Base-by-base conservation (phyloP, 1,139 yeast genomes). In the Suzukiozyma palmioleophila region DNA sequence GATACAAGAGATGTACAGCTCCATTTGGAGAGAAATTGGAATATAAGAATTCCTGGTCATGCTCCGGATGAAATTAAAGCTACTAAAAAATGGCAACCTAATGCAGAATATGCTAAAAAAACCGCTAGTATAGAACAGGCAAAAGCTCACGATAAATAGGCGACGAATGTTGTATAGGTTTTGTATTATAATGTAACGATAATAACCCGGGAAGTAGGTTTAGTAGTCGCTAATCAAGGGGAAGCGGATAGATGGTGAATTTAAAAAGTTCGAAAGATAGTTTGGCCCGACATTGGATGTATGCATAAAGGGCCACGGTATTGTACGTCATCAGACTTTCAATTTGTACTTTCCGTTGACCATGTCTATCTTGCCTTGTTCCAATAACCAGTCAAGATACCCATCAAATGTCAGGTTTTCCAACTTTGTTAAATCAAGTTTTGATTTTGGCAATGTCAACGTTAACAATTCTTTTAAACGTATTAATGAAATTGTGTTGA, bases 1-100 rank as follows among this genome's bases (percentile, higher is more conserved):
- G 97, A 92, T 52, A 87, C 86, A 14, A 81, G 83, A 52, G 98
- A 92, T 59, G 78, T 94, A 38, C 98, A 92, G 62, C 65, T 92
- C 42, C 96, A 92, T 59, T 69, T 92, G 51, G 98, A 94, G 54
- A 79, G 90, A 50, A 92, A 90, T 58, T 92, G 97, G 97, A 90
- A 90, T 58, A 87, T 92, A 44, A 77, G 95, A 50, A 78, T 92
- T 24, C 97, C 98, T 0, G 98, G 98, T 2, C 88, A 82, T 60
- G 79, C 95, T 13, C 79, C 88, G 50, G 98, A 92, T 61, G 97
- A 90, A 54, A 84, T 90, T 35, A 75, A 95, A 51, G 79, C 87
- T 46, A 83, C 88, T 18, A 73, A 96, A 50, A 84, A 85, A 58
- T 82, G 89, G 77, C 81, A 75, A 40, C 92, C 97, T 3, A 81